A percentile compares a stretch with the other conserved stretches of the same genome.
phyloP scores from a whole-genome alignment of 345 rosid species.

The Lumnitzera racemosa region DNA sequence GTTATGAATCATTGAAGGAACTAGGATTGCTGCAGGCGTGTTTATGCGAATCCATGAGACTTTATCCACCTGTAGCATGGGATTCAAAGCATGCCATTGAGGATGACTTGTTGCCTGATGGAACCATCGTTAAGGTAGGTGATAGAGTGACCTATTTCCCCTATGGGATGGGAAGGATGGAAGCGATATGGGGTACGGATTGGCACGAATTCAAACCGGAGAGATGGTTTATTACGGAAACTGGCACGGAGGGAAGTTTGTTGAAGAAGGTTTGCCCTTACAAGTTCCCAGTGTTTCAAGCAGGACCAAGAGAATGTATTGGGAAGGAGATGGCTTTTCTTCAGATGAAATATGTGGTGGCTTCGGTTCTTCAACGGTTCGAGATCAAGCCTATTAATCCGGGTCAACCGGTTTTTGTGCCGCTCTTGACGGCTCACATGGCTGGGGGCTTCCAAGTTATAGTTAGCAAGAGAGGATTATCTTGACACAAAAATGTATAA shows the following conservation, averaged over 20 bases:
- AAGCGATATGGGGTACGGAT: conserved; percentile 67
- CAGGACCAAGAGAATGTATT: conserved; percentile 40
- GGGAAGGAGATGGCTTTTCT: conserved; percentile 43
- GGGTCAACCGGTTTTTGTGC: conserved; percentile 30
- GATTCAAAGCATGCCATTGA: conserved; percentile 52
- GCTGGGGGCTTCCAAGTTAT: conserved; percentile 31
- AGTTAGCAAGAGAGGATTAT: conserved; percentile 14
- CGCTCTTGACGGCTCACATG: conserved; percentile 43
- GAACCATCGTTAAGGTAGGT: conserved; percentile 54
- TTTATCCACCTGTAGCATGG: conserved; percentile 74
- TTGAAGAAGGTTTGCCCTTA: conserved; percentile 36
- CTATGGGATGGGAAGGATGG: conserved; percentile 90
- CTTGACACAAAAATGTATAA: neutral
- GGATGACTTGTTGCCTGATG: conserved; percentile 58
- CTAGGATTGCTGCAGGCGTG: conserved; percentile 45
- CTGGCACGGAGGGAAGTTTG: conserved; percentile 2
- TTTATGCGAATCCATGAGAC: conserved; percentile 60
- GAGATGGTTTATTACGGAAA: conserved; percentile 40
- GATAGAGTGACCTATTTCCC: conserved; percentile 84
- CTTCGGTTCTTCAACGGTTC: conserved; percentile 24
- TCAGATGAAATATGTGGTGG: conserved; percentile 42
- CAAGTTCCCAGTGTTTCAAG: conserved; percentile 38
- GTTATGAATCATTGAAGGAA: conserved; percentile 29
- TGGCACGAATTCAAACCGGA: conserved; percentile 51
- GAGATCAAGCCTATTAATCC: conserved; percentile 16